phyloP scores from a whole-genome alignment of 768 basidiomycete genomes.

The Candolleomyces efflorescens region DNA sequence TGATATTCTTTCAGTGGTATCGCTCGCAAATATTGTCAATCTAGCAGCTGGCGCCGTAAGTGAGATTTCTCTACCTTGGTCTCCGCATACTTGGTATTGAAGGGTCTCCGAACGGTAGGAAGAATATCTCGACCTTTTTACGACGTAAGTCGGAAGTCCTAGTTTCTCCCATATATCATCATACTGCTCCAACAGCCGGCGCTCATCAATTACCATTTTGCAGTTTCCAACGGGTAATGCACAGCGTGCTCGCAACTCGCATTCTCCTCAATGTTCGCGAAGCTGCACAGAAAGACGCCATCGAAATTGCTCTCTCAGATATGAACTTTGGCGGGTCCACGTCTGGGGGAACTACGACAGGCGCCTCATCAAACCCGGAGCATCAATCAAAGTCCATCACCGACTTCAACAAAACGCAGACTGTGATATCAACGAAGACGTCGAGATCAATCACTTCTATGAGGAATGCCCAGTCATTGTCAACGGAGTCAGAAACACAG shows the following conservation, averaged over 20 bases:
- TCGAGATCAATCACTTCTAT: too few relatives aligned
- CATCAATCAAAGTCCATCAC: too few relatives aligned
- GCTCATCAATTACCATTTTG: background rate
- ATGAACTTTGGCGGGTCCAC: background rate
- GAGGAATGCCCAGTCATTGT: too few relatives aligned
- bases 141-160: too few relatives aligned
- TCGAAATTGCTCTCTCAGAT: background rate
- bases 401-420: too few relatives aligned
- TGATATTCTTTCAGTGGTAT: slow-evolving; percentile 10
- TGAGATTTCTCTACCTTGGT: background rate
- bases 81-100: background rate
- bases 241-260: slow-evolving; percentile 17
- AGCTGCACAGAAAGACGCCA: background rate
- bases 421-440: too few relatives aligned
- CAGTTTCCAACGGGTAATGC: slow-evolving; percentile 22
- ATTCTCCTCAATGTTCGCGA: slow-evolving; percentile 17
- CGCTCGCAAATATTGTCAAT: slow-evolving; percentile 13
- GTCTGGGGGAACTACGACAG: too few relatives aligned
- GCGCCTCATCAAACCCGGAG: too few relatives aligned
- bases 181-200: too few relatives aligned
- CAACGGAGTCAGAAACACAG: too few relatives aligned
- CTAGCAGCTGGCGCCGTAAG: slow-evolving; percentile 13
- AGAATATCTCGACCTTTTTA: slow-evolving; percentile 16
- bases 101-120: background rate
- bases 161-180: too few relatives aligned